Conservation (phyloP, 805 yeast genomes). For the Pichia sporocuriosa region DNA sequence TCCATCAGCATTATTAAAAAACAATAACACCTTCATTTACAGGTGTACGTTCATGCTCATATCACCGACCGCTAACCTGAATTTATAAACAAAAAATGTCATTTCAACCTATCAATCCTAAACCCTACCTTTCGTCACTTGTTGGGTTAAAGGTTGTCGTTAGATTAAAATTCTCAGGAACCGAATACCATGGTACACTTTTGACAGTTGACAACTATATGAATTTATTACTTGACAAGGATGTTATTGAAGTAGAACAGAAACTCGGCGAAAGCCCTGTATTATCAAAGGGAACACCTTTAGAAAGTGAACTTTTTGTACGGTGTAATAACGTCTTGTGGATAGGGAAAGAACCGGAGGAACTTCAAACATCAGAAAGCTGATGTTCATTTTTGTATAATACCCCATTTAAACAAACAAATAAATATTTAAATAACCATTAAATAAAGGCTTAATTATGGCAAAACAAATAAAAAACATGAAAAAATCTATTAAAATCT, state of each 20-base stretch:
- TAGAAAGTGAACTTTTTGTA: conserved; percentile 59
- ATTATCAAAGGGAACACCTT: conserved; percentile 32
- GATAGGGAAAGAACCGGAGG: conserved; percentile 40
- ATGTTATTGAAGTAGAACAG: conserved; percentile 39
- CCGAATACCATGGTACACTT: conserved; percentile 78
- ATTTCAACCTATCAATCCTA: conserved; percentile 73
- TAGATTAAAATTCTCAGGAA: conserved; percentile 81
- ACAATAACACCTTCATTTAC: too few species aligned
- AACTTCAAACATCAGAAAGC: not conserved
- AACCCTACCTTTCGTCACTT: conserved; percentile 78
- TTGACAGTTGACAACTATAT: conserved; percentile 85
- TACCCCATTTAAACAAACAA: too few species aligned
- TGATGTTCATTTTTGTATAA: not conserved
- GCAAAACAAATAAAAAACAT: too few species aligned
- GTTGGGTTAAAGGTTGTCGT: conserved; percentile 67
- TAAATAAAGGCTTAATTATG: too few species aligned
- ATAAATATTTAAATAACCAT: too few species aligned
- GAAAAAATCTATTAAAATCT: too few species aligned
- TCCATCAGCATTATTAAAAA: too few species aligned
- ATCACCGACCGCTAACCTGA: too few species aligned
- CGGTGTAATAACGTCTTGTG: conserved; percentile 89
- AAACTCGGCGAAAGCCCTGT: conserved; percentile 37
- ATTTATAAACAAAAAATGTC: conserved; percentile 21
- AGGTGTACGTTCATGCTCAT: too few species aligned
- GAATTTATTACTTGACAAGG: conserved; percentile 71